Percentiles rank a stretch among this genome's conserved stretches.
Conservation (phyloP, 2,329 filamentous ascomycete genomes). For the Ophiostoma himal-ulmi region DNA sequence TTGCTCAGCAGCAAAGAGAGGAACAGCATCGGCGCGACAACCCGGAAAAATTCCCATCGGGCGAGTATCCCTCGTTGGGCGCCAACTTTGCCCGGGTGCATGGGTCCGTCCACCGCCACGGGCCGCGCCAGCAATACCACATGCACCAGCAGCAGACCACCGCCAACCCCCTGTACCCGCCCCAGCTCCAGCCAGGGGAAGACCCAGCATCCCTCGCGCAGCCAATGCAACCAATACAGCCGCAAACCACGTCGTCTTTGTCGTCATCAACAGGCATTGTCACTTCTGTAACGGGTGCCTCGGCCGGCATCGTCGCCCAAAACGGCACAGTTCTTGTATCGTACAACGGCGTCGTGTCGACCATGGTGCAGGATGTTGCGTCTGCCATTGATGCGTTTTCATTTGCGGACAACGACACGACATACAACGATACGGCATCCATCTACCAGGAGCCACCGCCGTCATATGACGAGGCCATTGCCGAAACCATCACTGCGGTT, state of each 20-base stretch:
- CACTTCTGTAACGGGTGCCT: not conserved
- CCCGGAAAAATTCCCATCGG: conserved; percentile 16
- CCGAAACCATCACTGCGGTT: conserved; percentile 36
- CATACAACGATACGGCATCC: conserved; percentile 30
- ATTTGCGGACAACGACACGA: conserved; percentile 17
- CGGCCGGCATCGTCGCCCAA: conserved; percentile 14
- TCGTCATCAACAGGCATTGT: not conserved
- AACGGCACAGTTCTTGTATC: conserved; percentile 19
- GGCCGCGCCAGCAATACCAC: conserved; percentile 22
- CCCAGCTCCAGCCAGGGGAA: conserved; percentile 42
- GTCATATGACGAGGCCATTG: conserved; percentile 90
- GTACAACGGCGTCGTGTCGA: conserved; percentile 19
- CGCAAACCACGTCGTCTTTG: not conserved
- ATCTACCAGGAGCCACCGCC: conserved; percentile 72
- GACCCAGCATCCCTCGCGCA: conserved; percentile 26
- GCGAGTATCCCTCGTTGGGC: not conserved
- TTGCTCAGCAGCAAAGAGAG: conserved; percentile 14
- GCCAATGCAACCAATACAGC: not conserved
- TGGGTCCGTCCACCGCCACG: conserved; percentile 8
- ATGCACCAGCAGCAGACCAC: conserved; percentile 30
- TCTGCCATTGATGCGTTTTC: conserved; percentile 22
- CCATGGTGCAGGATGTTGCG: conserved; percentile 20
- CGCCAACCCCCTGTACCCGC: conserved; percentile 52
- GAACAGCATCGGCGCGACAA: conserved; percentile 19
- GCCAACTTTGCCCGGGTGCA: conserved; percentile 1